These are phyloP conservation scores for Septoria linicola DNA, from an alignment of 2,329 filamentous ascomycete species.

Conservation along the genomic window DNA sequence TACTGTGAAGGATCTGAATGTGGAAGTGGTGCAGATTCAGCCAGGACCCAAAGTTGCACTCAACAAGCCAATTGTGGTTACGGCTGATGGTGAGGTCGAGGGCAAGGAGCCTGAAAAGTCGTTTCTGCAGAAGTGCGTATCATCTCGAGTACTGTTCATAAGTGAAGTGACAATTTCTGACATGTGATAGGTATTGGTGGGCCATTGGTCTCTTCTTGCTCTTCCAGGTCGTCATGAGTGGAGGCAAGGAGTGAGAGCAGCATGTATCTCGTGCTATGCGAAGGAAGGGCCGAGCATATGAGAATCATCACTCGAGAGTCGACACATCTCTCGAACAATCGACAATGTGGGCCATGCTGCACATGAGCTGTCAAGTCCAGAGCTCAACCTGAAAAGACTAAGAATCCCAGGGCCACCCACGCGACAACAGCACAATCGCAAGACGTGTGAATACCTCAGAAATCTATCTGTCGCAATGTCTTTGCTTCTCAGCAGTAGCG, in stretches of 20 bases:
- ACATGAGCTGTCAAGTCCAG: too few species aligned
- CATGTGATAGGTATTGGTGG: constrained; percentile 56
- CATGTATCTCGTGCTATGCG: not conserved
- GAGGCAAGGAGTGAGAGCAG: constrained; percentile 26
- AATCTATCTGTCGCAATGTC: too few species aligned
- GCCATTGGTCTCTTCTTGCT: constrained; percentile 49
- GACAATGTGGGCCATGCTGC: too few species aligned
- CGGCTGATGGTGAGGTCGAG: constrained; percentile 55
- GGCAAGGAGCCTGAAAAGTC: constrained; percentile 49
- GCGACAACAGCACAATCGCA: too few species aligned
- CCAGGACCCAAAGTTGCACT: constrained; percentile 45
- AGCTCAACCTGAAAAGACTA: too few species aligned
- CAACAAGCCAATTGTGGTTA: constrained; percentile 57
- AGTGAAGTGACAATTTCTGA: not conserved
- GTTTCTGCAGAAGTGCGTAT: constrained; percentile 52
- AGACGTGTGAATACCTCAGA: too few species aligned
- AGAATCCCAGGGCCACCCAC: too few species aligned
- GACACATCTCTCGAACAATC: too few species aligned
- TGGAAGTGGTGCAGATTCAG: constrained; percentile 43
- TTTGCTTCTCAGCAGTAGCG: too few species aligned
- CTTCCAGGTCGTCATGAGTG: constrained; percentile 47
- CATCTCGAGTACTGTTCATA: not conserved
- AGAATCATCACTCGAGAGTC: too few species aligned
- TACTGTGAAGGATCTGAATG: constrained; percentile 41
- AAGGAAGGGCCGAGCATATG: too few species aligned